phyloP scores from a whole-genome alignment of 2,329 filamentous ascomycete genomes.

The Ophiostoma tasmaniense region DNA sequence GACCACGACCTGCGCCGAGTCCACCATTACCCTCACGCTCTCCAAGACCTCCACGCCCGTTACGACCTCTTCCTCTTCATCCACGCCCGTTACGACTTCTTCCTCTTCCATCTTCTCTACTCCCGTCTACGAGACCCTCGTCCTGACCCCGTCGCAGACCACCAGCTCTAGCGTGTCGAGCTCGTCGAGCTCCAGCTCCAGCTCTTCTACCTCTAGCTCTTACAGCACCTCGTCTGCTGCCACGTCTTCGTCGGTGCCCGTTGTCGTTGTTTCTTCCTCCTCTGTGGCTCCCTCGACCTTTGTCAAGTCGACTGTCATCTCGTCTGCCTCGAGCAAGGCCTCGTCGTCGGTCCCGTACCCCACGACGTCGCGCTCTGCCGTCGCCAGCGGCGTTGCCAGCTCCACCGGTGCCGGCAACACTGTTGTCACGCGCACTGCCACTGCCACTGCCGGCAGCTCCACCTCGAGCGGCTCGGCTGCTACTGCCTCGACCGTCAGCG shows the following conservation, averaged over 20 bases:
- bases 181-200: constrained; percentile 4
- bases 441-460: background rate
- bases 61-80: constrained; percentile 2
- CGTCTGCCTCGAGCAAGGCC: background rate
- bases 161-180: background rate
- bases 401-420: background rate
- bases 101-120: background rate
- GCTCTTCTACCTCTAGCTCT: background rate
- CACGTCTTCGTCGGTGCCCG: constrained; percentile 1
- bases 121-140: background rate
- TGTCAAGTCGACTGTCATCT: background rate
- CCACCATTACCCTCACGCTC: background rate
- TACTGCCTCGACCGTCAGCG: background rate
- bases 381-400: background rate
- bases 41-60: background rate
- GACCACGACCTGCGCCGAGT: background rate
- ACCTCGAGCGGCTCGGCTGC: background rate
- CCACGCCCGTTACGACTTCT: constrained; percentile 4
- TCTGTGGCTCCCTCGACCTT: background rate
- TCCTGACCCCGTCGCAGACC: constrained; percentile 6
- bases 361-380: background rate
- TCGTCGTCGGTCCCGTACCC: constrained; percentile 8
- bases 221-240: background rate
- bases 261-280: background rate
- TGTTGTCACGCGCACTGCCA: background rate